A percentile compares a stretch with the other conserved stretches of the same genome.
Conservation (phyloP, 441 rosid genomes). For the Brassica hybrid region DNA sequence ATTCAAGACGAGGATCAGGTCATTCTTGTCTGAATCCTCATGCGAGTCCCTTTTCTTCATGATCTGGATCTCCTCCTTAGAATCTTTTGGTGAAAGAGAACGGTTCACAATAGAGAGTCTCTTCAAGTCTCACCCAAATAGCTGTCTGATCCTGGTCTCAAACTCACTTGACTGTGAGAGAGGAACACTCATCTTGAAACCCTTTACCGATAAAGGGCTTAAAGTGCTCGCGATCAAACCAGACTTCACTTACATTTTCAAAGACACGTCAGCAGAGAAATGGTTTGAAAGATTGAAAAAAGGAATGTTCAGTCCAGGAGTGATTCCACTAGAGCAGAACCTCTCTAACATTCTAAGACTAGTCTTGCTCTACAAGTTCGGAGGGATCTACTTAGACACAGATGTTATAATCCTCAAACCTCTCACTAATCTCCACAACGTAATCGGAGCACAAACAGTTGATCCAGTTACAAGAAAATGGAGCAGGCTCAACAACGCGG, state of each 20-base stretch:
- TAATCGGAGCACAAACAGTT: constrained; percentile 80
- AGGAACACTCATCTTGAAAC: constrained; percentile 55
- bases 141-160: constrained; percentile 73
- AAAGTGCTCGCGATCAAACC: constrained; percentile 58
- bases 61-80: constrained; percentile 84
- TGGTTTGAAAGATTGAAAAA: constrained; percentile 62
- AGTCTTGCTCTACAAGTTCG: constrained; percentile 75
- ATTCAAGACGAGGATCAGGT: constrained; percentile 51
- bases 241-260: constrained; percentile 63
- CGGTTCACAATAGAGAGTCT: constrained; percentile 61
- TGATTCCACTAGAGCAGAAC: constrained; percentile 78
- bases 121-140: constrained; percentile 59
- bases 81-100: constrained; percentile 69
- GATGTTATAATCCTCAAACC: constrained; percentile 66
- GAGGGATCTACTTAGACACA: constrained; percentile 80
- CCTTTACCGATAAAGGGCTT: constrained; percentile 57
- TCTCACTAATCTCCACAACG: constrained; percentile 49
- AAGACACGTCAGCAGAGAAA: constrained; percentile 59
- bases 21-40: constrained; percentile 51
- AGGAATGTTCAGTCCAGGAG: constrained; percentile 73
- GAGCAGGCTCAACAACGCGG: constrained; percentile 45
- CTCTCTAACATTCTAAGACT: constrained; percentile 82
- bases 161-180: constrained; percentile 60
- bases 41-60: constrained; percentile 78
- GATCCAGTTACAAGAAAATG: constrained; percentile 57